phyloP scores from a whole-genome alignment of 306 rosid species.

The Medicago ruthenica region DNA sequence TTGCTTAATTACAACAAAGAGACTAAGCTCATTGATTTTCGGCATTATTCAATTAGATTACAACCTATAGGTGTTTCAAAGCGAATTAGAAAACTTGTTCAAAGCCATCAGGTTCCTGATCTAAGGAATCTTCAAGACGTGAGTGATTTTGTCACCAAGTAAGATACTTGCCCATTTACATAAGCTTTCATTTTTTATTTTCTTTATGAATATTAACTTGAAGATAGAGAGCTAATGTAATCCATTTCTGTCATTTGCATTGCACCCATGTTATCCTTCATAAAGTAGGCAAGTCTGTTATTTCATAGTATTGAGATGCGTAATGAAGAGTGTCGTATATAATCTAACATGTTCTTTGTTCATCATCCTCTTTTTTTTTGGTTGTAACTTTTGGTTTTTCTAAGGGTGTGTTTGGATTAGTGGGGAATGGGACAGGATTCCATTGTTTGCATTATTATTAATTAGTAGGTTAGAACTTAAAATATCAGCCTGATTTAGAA shows the following conservation, averaged over 20 bases:
- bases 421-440: neutral
- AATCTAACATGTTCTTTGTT: neutral
- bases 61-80: conserved; percentile 96
- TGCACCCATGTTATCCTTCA: neutral
- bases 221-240: neutral
- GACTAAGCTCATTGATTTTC: conserved; percentile 86
- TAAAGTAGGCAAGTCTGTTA: neutral
- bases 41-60: conserved; percentile 91
- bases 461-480: neutral
- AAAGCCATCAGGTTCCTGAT: conserved; percentile 91
- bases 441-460: neutral
- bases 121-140: conserved; percentile 92
- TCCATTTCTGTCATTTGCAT: conserved; percentile 20
- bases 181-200: neutral
- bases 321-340: neutral
- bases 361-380: neutral
- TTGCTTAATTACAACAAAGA: conserved; percentile 93
- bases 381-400: neutral
- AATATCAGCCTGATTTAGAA: neutral
- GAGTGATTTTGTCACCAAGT: conserved; percentile 96
- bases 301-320: conserved; percentile 6
- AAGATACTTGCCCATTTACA: conserved; percentile 43
- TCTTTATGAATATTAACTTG: conserved; percentile 8
- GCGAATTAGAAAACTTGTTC: conserved; percentile 86
- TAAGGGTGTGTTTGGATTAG: neutral